Evolutionary conservation across 2,329 filamentous ascomycete species (phyloP), one percentile per base, ranked within the genome.

Genomic region (Alternaria triticimaculans): DNA sequence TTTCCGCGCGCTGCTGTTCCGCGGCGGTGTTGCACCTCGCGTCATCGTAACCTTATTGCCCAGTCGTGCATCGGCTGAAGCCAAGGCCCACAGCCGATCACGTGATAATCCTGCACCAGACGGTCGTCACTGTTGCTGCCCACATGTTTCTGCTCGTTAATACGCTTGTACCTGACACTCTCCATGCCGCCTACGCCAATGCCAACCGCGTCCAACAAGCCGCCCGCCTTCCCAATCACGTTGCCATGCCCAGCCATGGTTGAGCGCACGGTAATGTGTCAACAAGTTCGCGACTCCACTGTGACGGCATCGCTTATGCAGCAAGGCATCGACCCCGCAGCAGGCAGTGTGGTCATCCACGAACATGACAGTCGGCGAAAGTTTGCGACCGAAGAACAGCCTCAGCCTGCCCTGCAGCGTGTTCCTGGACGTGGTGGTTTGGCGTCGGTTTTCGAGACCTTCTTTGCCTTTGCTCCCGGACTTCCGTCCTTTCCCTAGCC

Each of bases 301-400:
- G 50, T 62, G 54, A 65, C 55, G 63, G 48, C 57, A 63, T 60
- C 57, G 55, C 33, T 28, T 41, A 53, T 62, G 30, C 45, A 50
- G 46, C 26, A 41, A 26, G 23, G 12, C 33, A 55, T 48, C 49
- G 28, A 54, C 58, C 56, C 60, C 57, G 60, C 57, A 53, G 33
- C 30, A 53, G 49, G 20, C 30, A 63, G 46, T 41, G 46, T 54
- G 28, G 54, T 37, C 41, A 18, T 43, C 26, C 55, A 50, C 30
- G 18, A 20, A 26, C 21, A 48, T 65, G 60, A 41, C 54, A 33
- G 58, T 23, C 23, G 30, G 49, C 30, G 18, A 43, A 20, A 43
- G 26, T 41, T 28, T 26, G 43, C 50, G 50, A 51, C 44, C 44
- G 49, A 50, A 5, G n/a, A 41, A 41, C 37, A 41, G 45, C 46